Evolutionary conservation across 495 filamentous ascomycete genomes (phyloP), one percentile per base, ranked within the genome.

Genomic region (Thozetella sp.): DNA sequence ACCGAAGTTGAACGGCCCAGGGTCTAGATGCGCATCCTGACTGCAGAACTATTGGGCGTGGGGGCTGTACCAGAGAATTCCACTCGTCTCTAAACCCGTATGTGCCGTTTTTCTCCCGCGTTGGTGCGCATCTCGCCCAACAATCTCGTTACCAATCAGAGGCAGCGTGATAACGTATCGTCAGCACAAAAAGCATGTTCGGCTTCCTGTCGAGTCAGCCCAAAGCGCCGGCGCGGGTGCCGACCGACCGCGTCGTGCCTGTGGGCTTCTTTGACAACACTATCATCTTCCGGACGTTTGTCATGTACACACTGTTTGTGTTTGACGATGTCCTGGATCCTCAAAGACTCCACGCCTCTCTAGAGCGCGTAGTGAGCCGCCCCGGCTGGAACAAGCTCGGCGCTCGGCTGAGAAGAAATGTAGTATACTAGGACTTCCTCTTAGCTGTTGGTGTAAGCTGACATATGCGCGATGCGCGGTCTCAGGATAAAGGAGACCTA

Each of bases 241-340:
- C 58, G 10, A 64, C 62, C 22, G 65, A 67, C 50, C 55, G 55
- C 4, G 52, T 67, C 26, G 56, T 67, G 26, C 65, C 62, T 22
- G 22, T 64, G 10, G 45, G 61, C 48, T 59, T 37, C 25, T 40
- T 54, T 22, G 62, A 67, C 52, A 56, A 67, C 37, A 64, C 58
- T 2, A 22, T 54, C 12, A 34, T 60, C 22, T 54, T 46, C 3
- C 30, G 58, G 6, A 57, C 58, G 25, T 34, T 62, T 25, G 37
- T 67, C 3, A 45, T 63, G 23, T 55, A 64, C 23, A 45, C 55
- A n/a, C 56, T 54, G 43, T 53, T 70, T 25, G 63, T 60, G 2
- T 75, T 77, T 24, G 70, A 77, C 58, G 68, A 73, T 48, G 64
- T 74, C 13, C 62, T 77, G 0, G 73, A 76, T 54, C 54, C 64